Base-by-base conservation (phyloP, 495 filamentous ascomycete genomes). In the Aspergillus campestris region DNA sequence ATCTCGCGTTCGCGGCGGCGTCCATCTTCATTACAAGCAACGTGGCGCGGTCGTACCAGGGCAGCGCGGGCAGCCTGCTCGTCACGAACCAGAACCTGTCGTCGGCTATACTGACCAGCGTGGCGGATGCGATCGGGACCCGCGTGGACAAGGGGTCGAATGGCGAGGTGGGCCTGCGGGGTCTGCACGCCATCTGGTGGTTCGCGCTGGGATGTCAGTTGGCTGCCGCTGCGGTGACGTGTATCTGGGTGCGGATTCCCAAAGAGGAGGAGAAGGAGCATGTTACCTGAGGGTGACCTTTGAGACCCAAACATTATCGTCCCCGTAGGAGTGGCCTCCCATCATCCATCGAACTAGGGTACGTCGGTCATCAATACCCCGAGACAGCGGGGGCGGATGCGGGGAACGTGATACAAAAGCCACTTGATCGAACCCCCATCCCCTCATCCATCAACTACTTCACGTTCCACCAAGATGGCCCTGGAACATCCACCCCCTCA, bases 241-340 rank as follows among this genome's bases (percentile, higher is more conserved):
- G 60, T 7, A 53, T 62, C 5, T 59, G 60, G 53, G 69, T 73
- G 30, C 51, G 70, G 34, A 72, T 73, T 46, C 66, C 64, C 0
- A 72, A 71, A 54, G 66, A 69, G 15, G 70, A 74, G 45, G 71
- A 76, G 50, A 72, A 74, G 49, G 71, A 74, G 40, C 72, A 76
- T 52, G 68, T 75, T 53, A 58, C 50, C 31, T 58, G 40, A 53
- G 14, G 42, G 18, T 24, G 4, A 24, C 18, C 4, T 2, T 24
- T 24, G 18, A 24, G 18, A 2, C 18, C 18, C 18, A 24, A n/a
- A n/a, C n/a, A n/a, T n/a, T 24, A 24, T 24, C 18, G 18, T 24
- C 18, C 18, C 18, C 4, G 18, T 1, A 24, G 4, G 4, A 24
- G 18, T 24, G 18, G 2, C 18, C 18, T 24, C 18, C 18, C 4